phyloP scores from a whole-genome alignment of 2,329 filamentous ascomycete species.

The Trichophaea hybrida region DNA sequence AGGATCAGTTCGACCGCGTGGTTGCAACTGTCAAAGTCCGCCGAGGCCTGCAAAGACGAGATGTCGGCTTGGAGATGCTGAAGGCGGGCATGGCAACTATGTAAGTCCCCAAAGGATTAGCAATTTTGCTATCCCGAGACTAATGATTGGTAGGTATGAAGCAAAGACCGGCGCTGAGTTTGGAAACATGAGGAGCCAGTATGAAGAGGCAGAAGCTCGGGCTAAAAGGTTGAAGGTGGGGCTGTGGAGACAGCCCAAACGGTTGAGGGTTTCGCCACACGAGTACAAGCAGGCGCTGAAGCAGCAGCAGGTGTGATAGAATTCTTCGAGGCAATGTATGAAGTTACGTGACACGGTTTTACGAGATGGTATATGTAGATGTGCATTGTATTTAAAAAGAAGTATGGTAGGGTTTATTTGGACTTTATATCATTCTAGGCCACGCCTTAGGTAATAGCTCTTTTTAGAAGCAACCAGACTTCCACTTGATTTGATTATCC shows the following conservation, averaged over 20 bases:
- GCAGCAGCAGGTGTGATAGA: background rate
- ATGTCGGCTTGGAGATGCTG: constrained; percentile 84
- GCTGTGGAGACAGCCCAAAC: constrained; percentile 54
- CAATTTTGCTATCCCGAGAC: background rate
- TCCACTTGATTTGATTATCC: no score
- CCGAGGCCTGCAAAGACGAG: constrained; percentile 48
- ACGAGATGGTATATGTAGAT: no score
- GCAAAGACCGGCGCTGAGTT: constrained; percentile 83
- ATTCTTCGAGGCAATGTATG: no score
- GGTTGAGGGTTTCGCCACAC: background rate
- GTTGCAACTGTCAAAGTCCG: constrained; percentile 67
- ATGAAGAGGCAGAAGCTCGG: constrained; percentile 50
- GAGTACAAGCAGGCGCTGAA: constrained; percentile 10
- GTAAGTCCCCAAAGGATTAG: constrained; percentile 31
- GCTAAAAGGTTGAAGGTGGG: constrained; percentile 52
- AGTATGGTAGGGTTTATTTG: no score
- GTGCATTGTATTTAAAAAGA: no score
- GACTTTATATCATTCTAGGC: no score
- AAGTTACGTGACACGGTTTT: no score
- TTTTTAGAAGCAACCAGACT: no score
- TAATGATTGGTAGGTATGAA: constrained; percentile 33
- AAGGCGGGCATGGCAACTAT: constrained; percentile 71
- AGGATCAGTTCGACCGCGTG: constrained; percentile 84
- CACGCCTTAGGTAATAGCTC: no score
- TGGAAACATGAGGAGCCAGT: constrained; percentile 52